Conservation (phyloP, 257 asterid species). For the Osmanthus fragrans region DNA sequence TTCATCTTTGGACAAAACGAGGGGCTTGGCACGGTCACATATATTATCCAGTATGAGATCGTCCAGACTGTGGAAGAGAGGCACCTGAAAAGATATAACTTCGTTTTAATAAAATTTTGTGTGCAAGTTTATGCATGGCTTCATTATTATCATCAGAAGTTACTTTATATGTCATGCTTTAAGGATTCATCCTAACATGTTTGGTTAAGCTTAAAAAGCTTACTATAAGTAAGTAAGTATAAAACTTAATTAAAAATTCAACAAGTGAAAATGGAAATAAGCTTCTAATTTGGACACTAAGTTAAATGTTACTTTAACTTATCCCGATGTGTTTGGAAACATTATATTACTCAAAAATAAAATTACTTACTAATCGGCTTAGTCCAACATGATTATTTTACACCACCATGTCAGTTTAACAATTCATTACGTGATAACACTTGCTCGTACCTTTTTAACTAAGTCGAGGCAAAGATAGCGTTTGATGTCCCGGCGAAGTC, state of each 20-base stretch:
- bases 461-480: conserved; percentile 86
- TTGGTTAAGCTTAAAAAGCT: background rate
- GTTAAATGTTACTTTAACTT: background rate
- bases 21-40: conserved; percentile 90
- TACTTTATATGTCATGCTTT: background rate
- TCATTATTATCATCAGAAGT: background rate
- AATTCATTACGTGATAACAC: background rate
- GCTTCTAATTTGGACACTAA: background rate
- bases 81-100: conserved; percentile 51
- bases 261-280: background rate
- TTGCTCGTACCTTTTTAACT: conserved; percentile 60
- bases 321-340: background rate
- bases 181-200: background rate
- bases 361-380: background rate
- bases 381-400: background rate
- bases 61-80: conserved; percentile 78
- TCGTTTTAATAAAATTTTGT: background rate
- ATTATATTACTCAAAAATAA: background rate
- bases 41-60: conserved; percentile 93
- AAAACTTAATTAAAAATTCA: too few relatives aligned
- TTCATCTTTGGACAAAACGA: conserved; percentile 79
- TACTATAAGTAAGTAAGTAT: background rate
- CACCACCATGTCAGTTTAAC: background rate
- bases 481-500: conserved; percentile 89
- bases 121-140: background rate